Conservation (phyloP, 805 yeast genomes). For the Teunomyces aglyptinius region DNA sequence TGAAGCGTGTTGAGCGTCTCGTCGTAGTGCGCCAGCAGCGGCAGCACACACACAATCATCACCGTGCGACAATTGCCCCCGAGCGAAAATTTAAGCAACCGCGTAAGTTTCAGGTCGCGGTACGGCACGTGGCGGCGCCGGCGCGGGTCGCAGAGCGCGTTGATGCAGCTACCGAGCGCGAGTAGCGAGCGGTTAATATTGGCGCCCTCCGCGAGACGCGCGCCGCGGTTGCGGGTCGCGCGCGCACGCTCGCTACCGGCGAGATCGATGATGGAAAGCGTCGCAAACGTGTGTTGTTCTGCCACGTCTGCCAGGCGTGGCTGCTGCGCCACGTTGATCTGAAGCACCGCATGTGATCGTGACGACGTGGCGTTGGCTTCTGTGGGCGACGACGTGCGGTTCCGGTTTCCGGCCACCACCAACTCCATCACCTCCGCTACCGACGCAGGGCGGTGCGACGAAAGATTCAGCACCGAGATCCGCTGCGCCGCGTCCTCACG, state of each 20-base stretch:
- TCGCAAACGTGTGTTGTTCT: conserved; percentile 72
- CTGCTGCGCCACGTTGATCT: conserved; percentile 65
- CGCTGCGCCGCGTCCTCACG: conserved; percentile 68
- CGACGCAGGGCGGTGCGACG: conserved; percentile 56
- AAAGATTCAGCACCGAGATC: conserved; percentile 70
- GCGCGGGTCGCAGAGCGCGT: conserved; percentile 78
- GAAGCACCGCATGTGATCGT: conserved; percentile 91
- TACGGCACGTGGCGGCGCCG: conserved; percentile 78
- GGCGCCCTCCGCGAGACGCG: conserved; percentile 84
- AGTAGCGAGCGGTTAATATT: conserved; percentile 84
- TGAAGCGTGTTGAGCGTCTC: conserved; percentile 89
- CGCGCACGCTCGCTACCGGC: conserved; percentile 97
- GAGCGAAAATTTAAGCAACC: conserved; percentile 81
- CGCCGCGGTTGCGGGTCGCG: conserved; percentile 82
- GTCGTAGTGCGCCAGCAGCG: conserved; percentile 83
- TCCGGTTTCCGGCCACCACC: conserved; percentile 65
- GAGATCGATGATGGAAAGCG: conserved; percentile 82
- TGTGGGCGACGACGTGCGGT: conserved; percentile 83
- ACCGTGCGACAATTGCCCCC: conserved; percentile 95
- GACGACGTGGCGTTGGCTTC: conserved; percentile 90
- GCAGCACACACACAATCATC: conserved; percentile 93
- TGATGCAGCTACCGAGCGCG: conserved; percentile 91
- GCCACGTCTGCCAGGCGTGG: conserved; percentile 59
- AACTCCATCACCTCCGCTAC: conserved; percentile 79
- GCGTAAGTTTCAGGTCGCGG: conserved; percentile 84